Evolutionary conservation across 2,329 filamentous ascomycete genomes (phyloP).

Genomic region (Drechslera avenae): DNA sequence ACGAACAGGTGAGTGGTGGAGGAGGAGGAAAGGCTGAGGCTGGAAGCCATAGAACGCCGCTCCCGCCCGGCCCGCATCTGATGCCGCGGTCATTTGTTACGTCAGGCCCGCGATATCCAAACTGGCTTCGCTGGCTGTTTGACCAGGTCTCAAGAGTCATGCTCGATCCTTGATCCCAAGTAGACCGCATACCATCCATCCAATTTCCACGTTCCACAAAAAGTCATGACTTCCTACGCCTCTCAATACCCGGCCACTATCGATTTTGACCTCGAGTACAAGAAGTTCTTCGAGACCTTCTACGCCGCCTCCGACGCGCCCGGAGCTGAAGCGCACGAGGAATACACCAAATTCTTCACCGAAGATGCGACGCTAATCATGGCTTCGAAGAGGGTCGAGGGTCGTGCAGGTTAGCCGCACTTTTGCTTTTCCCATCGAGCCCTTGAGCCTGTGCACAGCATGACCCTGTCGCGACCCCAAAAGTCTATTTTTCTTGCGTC

Average conservation of each 20-base stretch:
- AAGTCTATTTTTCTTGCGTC: not conserved
- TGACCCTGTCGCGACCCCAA: not conserved
- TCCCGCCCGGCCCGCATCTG: slow-evolving; percentile 12
- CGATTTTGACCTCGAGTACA: slow-evolving; percentile 49
- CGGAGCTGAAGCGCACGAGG: slow-evolving; percentile 53
- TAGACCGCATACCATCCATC: not conserved
- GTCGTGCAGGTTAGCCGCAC: slow-evolving; percentile 49
- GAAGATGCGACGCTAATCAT: slow-evolving; percentile 58
- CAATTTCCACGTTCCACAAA: too few species aligned
- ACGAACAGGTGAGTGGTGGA: not conserved
- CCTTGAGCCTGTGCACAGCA: not conserved
- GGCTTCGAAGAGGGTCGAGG: slow-evolving; percentile 55
- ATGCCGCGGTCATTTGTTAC: slow-evolving; percentile 5
- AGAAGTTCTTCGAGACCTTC: slow-evolving; percentile 54
- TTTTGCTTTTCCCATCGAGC: slow-evolving; percentile 6
- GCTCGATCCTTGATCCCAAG: not conserved
- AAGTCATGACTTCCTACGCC: slow-evolving; percentile 38
- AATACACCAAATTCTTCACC: slow-evolving; percentile 57
- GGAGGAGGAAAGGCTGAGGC: not conserved
- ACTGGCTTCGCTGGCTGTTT: slow-evolving; percentile 8
- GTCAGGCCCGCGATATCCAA: slow-evolving; percentile 7
- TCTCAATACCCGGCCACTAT: slow-evolving; percentile 45
- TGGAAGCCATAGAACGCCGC: slow-evolving; percentile 5
- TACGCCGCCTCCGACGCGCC: slow-evolving; percentile 56
- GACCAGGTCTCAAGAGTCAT: slow-evolving; percentile 3